Evolutionary conservation across 768 basidiomycete species (phyloP), one percentile per base, ranked within the genome.

Genomic region (Mycena leptocephala): DNA sequence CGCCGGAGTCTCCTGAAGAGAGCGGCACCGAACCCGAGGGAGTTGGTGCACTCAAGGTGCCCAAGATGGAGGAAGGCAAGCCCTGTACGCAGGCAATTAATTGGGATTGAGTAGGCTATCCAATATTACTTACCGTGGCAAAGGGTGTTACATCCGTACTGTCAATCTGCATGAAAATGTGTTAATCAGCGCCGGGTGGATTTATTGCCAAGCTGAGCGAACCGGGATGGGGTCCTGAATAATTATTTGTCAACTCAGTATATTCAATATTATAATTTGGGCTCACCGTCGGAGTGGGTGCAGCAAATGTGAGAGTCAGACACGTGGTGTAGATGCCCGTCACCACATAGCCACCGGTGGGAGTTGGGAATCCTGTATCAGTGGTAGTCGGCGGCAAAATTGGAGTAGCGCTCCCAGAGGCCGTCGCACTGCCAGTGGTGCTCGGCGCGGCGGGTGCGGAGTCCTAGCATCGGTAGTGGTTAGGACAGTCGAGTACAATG

Each of bases 321-420:
- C 68, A 70, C 0, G 68, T 70, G 13, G 68, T 70, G 43, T 70
- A 70, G 2, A 70, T 33, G 0, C 68, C 68, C 22, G 68, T 61
- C 13, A 70, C 43, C 3, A 70, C 41, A n/a, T 7, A 70, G 30
- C 68, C 68, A 13, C 68, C 68, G 10, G 67, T 69, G 0, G 53
- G 14, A 33, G 39, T 58, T 3, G 67, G 67, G 33, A 43, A 0
- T 2, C 13, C 14, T 5, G 5, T 14, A 8, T 16, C 10, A 32
- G 68, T 16, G 41, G 24, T 41, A 0, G 39, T 10, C 20, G 56
- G 9, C 1, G 33, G 16, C 28, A 30, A 35, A 0, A 22, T 7
- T 6, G 39, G 13, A 16, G 48, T 2, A 26, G 53, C 26, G 14
- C 26, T 58, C 3, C 4, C 28, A 1, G 68, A 6, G 3, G 30